Percentiles rank a stretch among this genome's conserved stretches.
Evolutionary conservation across 495 filamentous ascomycete genomes (phyloP).

Genomic region (Talaromyces nanjingensis): DNA sequence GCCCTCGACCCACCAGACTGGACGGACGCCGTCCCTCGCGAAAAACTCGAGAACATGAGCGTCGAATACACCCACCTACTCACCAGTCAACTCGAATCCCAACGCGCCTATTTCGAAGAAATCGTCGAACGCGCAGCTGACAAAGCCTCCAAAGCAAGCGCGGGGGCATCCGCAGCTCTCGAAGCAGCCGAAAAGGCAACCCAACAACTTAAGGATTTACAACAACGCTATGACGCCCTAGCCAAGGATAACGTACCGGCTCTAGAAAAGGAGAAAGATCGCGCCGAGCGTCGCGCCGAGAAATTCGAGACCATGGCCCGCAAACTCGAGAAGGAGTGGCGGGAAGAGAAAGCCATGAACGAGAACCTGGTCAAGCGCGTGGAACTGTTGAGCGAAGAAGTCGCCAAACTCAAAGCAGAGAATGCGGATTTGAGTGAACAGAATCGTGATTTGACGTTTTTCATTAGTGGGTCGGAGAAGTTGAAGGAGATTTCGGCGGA

Average conservation of each 20-base stretch:
- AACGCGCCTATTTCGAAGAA: conserved; percentile 91
- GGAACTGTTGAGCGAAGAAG: conserved; percentile 52
- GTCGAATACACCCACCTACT: conserved; percentile 92
- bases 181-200: conserved; percentile 45
- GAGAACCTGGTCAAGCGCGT: conserved; percentile 72
- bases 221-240: conserved; percentile 48
- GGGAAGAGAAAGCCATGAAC: conserved; percentile 83
- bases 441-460: conserved; percentile 87
- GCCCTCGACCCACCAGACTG: conserved; percentile 38
- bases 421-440: conserved; percentile 65
- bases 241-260: conserved; percentile 50
- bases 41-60: conserved; percentile 87
- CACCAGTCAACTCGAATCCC: conserved; percentile 83
- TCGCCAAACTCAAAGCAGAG: conserved; percentile 47
- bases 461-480: conserved; percentile 77
- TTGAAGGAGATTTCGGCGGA: conserved; percentile 52
- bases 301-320: conserved; percentile 71
- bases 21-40: conserved; percentile 71
- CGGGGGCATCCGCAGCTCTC: conserved; percentile 56
- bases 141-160: conserved; percentile 71
- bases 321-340: conserved; percentile 65
- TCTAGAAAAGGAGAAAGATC: conserved; percentile 63
- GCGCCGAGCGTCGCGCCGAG: conserved; percentile 58
- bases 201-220: conserved; percentile 44
- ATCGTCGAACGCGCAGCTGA: conserved; percentile 85